A percentile compares a stretch with the other conserved stretches of the same genome.
These are phyloP conservation scores for Wickerhamomyces hampshirensis DNA, from an alignment of 805 yeast species.

Conservation along the genomic window DNA sequence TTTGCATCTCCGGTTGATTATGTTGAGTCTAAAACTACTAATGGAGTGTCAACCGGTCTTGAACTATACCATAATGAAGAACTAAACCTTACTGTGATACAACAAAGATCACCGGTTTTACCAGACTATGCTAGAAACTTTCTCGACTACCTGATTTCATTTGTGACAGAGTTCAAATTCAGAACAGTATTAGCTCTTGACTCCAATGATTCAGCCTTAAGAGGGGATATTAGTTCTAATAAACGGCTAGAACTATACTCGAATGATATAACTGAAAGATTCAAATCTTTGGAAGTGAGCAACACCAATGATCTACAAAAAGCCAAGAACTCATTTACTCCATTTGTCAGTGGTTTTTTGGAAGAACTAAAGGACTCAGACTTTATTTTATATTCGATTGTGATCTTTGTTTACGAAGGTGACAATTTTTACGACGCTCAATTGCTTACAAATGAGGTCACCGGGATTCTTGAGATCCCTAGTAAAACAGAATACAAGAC, in stretches of 20 bases:
- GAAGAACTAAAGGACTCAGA: constrained; percentile 4
- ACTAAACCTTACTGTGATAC: constrained; percentile 52
- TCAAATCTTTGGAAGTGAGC: constrained; percentile 13
- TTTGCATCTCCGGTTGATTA: constrained; percentile 77
- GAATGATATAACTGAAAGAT: constrained; percentile 13
- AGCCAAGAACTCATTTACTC: constrained; percentile 8
- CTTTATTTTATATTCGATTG: constrained; percentile 35
- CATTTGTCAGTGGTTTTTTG: constrained; percentile 13
- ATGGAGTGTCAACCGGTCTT: constrained; percentile 46
- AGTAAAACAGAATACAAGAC: constrained; percentile 28
- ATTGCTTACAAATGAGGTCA: constrained; percentile 37
- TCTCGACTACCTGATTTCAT: constrained; percentile 48
- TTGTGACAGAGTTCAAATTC: constrained; percentile 38
- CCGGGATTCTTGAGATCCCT: constrained; percentile 25
- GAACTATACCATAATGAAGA: constrained; percentile 53
- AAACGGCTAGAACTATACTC: constrained; percentile 17
- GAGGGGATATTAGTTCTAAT: constrained; percentile 14
- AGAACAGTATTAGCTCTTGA: constrained; percentile 52
- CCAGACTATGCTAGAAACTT: constrained; percentile 53
- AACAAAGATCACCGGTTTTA: constrained; percentile 81
- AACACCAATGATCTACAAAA: constrained; percentile 6
- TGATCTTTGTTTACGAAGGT: constrained; percentile 78
- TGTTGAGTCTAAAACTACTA: constrained; percentile 14
- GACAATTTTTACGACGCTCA: constrained; percentile 77
- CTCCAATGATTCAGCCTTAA: constrained; percentile 64